Evolutionary conservation across 2,329 filamentous ascomycete species (phyloP), one percentile per base, ranked within the genome.

Genomic region (Lachnellula suecica): DNA sequence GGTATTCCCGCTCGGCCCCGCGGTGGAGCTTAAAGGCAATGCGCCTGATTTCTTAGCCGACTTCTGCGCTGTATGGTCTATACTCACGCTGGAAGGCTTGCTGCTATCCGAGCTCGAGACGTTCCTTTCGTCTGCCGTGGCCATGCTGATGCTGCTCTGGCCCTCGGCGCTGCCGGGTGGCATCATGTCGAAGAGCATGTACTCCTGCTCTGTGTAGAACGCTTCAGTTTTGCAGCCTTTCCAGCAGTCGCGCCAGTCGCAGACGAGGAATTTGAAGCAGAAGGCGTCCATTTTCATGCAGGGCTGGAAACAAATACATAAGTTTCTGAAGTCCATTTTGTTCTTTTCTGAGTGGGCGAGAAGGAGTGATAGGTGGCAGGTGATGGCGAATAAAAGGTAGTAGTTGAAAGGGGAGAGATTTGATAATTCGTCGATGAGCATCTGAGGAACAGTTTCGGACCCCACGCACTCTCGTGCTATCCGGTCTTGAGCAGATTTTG

Each of bases 391-490:
- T 5, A 97, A 84, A 13, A 97, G 86, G 67, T 97, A 97, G 73
- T 97, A 97, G 73, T 97, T 96, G 77, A 94, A 97, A 0, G 93
- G 93, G 6, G 93, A 89, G n/a, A 97, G 79, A 62, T 90, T 92
- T 1, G 93, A 96, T 2, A 97, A 83, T 70, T 96, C 91, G 59
- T 97, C 91, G 60, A 95, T 86, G 51, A 97, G 81, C 70, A 94
- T 69, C 67, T 95, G 88, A 0, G 93, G 92, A 4, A 93, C 91
- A 43, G 82, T 83, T 47, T 89, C 89, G 40, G 89, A 83, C 10
- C 89, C 89, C 47, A 84, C 81, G 67, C 91, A 95, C 69, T 95
- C 85, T 59, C 87, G 81, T 22, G 89, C 83, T 51, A 97, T 87
- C 54, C 85, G 82, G 52, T 90, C 85, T 69, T 97, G 93, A 0